Evolutionary conservation across 257 asterid species (phyloP).

Genomic region (Phtheirospermum japonicum): DNA sequence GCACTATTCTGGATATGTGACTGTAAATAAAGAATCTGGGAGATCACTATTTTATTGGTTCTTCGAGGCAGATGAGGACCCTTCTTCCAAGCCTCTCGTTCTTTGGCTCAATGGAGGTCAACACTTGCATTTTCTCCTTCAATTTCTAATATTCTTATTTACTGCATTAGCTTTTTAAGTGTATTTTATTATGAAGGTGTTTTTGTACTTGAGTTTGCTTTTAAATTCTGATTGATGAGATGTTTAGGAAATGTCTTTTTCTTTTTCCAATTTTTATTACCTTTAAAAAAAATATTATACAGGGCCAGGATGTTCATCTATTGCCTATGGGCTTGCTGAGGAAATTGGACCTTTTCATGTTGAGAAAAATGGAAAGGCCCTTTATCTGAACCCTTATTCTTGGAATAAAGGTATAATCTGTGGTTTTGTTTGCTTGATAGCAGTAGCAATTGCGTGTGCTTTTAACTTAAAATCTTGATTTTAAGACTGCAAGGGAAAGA

Average conservation of each 20-base stretch:
- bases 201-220: too few relatives aligned
- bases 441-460: too few relatives aligned
- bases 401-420: conserved; percentile 88
- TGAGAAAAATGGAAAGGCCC: conserved; percentile 85
- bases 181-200: too few relatives aligned
- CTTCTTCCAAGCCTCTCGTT: conserved; percentile 84
- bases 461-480: too few relatives aligned
- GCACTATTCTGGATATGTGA: conserved; percentile 72
- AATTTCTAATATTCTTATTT: too few relatives aligned
- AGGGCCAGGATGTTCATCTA: conserved; percentile 99
- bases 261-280: background rate
- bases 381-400: conserved; percentile 80
- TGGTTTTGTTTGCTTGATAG: background rate
- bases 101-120: conserved; percentile 99
- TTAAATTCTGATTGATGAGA: too few relatives aligned
- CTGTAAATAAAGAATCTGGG: conserved; percentile 66
- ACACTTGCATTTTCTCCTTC: too few relatives aligned
- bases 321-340: conserved; percentile 92
- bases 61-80: conserved; percentile 84
- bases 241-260: too few relatives aligned
- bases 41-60: conserved; percentile 86
- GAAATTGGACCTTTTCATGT: conserved; percentile 94
- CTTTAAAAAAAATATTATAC: background rate
- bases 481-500: background rate
- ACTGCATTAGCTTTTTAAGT: too few relatives aligned